Base-by-base conservation (phyloP, 2,329 filamentous ascomycete genomes). In the Verticillium isaacii region DNA sequence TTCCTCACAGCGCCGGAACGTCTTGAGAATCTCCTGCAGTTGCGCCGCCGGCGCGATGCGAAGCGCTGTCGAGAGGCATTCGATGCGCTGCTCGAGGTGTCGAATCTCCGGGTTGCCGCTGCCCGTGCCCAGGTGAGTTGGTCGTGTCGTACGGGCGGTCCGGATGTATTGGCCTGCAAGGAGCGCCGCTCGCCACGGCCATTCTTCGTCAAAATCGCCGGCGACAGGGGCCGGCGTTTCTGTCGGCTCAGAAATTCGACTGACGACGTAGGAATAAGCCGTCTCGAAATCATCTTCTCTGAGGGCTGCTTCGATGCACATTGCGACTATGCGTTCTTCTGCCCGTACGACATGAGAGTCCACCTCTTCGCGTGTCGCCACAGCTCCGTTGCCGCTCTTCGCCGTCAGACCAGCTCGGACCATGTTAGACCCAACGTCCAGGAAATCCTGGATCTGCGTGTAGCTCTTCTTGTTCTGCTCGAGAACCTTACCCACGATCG, bases 251-350 rank as follows among this genome's bases (percentile, higher is more conserved):
- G 45, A 52, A 9, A 95, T 79, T 25, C 89, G 85, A 69, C 87
- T 92, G 56, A 92, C 84, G 1, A 93, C 88, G 70, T 91, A 94
- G 0, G 90, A 93, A 72, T 94, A 95, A 12, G 91, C 91, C 0
- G 91, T 95, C 71, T 96, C 92, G 64, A 95, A 95, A 71, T 87
- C 92, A 65, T 93, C 88, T 70, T 93, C 90, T 11, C 82, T 80
- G 1, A 95, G 80, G 14, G 91, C 90, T 15, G 89, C 87, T 70
- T 92, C 88, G 50, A 94, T 87, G 65, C 91, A 92, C 89, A 94
- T 92, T 62, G 89, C 89, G 6, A 87, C 88, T 58, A 95, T 86
- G 34, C 91, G 85, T 57, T 84, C 85, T 69, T 89, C 86, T 4
- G 85, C 83, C 41, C 45, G 45, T 7, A 52, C n/a, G 45, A 56